Evolutionary conservation across 2,329 filamentous ascomycete species (phyloP).

Genomic region (Sclerotinia nivalis): DNA sequence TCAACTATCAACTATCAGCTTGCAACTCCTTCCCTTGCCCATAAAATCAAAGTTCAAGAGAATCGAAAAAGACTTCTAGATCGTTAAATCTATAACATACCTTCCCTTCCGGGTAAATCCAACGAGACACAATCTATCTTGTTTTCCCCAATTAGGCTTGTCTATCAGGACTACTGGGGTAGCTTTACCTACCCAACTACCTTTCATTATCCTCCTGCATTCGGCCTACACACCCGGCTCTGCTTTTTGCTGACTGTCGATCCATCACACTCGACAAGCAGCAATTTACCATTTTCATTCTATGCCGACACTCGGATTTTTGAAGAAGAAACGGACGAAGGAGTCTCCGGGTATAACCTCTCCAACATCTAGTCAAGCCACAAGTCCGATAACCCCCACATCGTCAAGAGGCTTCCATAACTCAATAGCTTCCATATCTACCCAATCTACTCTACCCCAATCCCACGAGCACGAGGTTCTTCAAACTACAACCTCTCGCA

Average conservation of each 20-base stretch:
- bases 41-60: neutral
- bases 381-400: constrained; percentile 62
- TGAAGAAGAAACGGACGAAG: constrained; percentile 99
- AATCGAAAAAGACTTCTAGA: neutral
- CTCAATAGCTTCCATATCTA: constrained; percentile 45
- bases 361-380: constrained; percentile 66
- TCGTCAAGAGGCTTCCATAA: constrained; percentile 52
- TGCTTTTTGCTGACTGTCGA: constrained; percentile 33
- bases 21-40: neutral
- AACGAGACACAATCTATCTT: neutral
- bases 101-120: neutral
- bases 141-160: neutral
- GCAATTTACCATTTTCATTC: constrained; percentile 36
- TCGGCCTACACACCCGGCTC: constrained; percentile 32
- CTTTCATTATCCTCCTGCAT: constrained; percentile 31
- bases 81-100: neutral
- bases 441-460: constrained; percentile 41
- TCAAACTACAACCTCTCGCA: constrained; percentile 35
- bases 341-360: constrained; percentile 70
- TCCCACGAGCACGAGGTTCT: constrained; percentile 35
- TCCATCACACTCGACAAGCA: constrained; percentile 34
- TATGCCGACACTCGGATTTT: constrained; percentile 94
- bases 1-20: neutral
- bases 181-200: constrained; percentile 20
- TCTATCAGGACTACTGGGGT: constrained; percentile 1